A percentile compares a stretch with the other conserved stretches of the same genome.
Evolutionary conservation across 257 asterid species (phyloP).

Genomic region (Mentha longifolia): DNA sequence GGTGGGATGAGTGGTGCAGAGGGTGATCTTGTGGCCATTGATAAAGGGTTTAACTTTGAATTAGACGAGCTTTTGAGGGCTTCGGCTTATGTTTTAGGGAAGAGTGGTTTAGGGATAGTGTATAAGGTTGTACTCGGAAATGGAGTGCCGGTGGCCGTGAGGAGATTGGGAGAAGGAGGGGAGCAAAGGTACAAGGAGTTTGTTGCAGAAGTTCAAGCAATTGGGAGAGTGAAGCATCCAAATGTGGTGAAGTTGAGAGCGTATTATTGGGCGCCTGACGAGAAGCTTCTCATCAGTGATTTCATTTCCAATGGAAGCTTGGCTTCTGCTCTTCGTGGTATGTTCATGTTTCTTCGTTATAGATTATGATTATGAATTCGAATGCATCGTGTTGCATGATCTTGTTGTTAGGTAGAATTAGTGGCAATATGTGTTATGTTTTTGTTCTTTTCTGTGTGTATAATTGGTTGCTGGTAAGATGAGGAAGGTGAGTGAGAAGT

Average conservation of each 20-base stretch:
- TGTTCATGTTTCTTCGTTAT: constrained; percentile 19
- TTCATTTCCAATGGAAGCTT: constrained; percentile 85
- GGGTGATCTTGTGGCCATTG: constrained; percentile 92
- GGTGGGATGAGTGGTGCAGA: constrained; percentile 68
- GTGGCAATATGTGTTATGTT: constrained; percentile 1
- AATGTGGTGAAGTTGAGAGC: constrained; percentile 89
- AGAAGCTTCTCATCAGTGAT: constrained; percentile 95
- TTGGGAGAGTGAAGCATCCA: constrained; percentile 89
- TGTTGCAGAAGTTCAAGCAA: constrained; percentile 84
- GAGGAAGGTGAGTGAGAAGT: constrained; percentile 10
- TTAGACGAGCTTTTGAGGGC: constrained; percentile 94
- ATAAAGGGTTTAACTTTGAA: constrained; percentile 87
- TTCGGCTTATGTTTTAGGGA: constrained; percentile 94
- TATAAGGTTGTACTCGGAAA: constrained; percentile 95
- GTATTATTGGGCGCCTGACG: constrained; percentile 95
- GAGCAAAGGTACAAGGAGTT: constrained; percentile 93
- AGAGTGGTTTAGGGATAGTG: constrained; percentile 94
- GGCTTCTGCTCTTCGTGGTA: constrained; percentile 90
- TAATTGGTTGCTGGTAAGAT: constrained; percentile 27
- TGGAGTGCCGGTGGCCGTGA: constrained; percentile 90
- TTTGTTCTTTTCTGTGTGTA: constrained; percentile 19
- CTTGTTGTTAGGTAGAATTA: constrained; percentile 1
- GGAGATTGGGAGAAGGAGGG: constrained; percentile 96
- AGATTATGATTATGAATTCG: not conserved
- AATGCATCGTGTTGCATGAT: not conserved